These are phyloP conservation scores for Emmonsia crescens DNA, from an alignment of 2,329 filamentous ascomycete species.

Conservation along the genomic window DNA sequence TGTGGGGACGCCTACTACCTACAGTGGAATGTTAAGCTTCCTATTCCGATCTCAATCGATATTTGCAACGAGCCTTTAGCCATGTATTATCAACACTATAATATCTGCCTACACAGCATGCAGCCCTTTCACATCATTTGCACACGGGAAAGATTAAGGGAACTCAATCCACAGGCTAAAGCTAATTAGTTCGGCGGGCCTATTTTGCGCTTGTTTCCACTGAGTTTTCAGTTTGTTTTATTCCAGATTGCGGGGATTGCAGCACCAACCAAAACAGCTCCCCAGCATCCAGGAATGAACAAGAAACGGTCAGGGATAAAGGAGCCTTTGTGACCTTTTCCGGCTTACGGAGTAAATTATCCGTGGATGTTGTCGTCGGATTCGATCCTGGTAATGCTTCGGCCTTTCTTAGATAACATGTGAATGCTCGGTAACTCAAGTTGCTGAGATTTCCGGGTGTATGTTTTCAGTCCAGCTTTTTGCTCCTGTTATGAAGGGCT, in stretches of 20 bases:
- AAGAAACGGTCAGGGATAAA: background rate
- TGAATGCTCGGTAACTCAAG: background rate
- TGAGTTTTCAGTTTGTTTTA: background rate
- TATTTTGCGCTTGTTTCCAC: background rate
- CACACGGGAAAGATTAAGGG: background rate
- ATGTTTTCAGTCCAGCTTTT: background rate
- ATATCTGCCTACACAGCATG: background rate
- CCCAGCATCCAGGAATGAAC: background rate
- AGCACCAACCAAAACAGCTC: background rate
- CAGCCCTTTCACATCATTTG: background rate
- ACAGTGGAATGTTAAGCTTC: background rate
- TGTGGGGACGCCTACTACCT: background rate
- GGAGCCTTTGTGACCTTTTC: background rate
- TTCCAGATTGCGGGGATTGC: background rate
- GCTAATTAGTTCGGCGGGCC: background rate
- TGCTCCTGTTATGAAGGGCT: too few species aligned
- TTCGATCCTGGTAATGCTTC: background rate
- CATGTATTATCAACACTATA: background rate
- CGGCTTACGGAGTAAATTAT: background rate
- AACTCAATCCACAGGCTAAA: too few species aligned
- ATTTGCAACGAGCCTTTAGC: background rate
- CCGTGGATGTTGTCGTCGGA: too few species aligned
- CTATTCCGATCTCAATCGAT: background rate
- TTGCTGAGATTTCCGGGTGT: background rate
- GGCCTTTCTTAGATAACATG: background rate